A percentile compares a stretch with the other conserved stretches of the same genome.
Evolutionary conservation across 352 stramenopile species (phyloP).

Genomic region (Aphanomyces stellatus): DNA sequence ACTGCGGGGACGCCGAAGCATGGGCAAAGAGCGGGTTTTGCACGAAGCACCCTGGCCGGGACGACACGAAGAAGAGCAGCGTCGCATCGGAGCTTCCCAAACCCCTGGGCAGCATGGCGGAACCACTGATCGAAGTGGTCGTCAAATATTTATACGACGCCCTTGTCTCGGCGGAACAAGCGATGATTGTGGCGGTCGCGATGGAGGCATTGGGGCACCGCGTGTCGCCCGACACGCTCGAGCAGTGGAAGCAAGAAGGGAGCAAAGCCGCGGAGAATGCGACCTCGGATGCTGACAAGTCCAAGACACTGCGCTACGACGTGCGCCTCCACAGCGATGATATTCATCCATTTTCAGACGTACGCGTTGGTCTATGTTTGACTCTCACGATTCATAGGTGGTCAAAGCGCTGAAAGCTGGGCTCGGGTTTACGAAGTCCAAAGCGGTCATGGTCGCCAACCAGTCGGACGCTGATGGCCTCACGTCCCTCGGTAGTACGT

Average conservation of each 20-base stretch:
- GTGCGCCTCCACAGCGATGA: constrained; percentile 84
- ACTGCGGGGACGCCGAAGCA: constrained; percentile 77
- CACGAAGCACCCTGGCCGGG: constrained; percentile 53
- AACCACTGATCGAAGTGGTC: constrained; percentile 60
- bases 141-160: constrained; percentile 71
- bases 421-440: constrained; percentile 44
- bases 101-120: constrained; percentile 36
- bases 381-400: constrained; percentile 17
- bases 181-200: constrained; percentile 56
- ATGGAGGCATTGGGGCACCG: constrained; percentile 45
- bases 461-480: constrained; percentile 57
- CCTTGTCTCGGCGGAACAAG: constrained; percentile 51
- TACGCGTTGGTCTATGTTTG: not conserved
- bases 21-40: constrained; percentile 56
- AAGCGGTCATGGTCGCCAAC: constrained; percentile 39
- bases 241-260: constrained; percentile 7
- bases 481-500: constrained; percentile 31
- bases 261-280: too few species aligned
- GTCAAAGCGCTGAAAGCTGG: constrained; percentile 50
- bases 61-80: constrained; percentile 29
- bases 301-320: constrained; percentile 25
- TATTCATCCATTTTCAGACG: constrained; percentile 63
- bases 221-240: not conserved
- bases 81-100: constrained; percentile 67
- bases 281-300: constrained; percentile 19